A percentile compares a stretch with the other conserved stretches of the same genome.
Conservation (phyloP, 2,329 filamentous ascomycete species). For the Lasiodiplodia sp. region DNA sequence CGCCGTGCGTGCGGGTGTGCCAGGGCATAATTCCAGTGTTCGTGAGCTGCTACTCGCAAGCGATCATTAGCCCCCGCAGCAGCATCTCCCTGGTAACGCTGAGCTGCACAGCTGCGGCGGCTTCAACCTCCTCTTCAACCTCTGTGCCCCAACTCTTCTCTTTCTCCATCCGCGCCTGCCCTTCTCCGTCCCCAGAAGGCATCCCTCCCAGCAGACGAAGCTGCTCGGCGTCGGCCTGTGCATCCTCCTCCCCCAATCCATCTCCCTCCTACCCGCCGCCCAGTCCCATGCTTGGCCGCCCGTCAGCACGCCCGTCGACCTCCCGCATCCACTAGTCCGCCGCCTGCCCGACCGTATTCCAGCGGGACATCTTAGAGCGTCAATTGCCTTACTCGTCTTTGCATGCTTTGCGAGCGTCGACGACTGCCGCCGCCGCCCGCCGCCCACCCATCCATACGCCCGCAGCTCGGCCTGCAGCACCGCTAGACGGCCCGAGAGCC, state of each 20-base stretch:
- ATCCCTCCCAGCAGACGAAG: slow-evolving; percentile 31
- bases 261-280: slow-evolving; percentile 36
- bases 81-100: slow-evolving; percentile 34
- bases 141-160: slow-evolving; percentile 36
- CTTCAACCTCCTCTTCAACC: slow-evolving; percentile 45
- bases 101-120: slow-evolving; percentile 40
- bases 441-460: slow-evolving; percentile 20
- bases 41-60: slow-evolving; percentile 32
- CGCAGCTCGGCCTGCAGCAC: slow-evolving; percentile 4
- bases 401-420: slow-evolving; percentile 21
- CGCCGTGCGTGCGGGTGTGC: slow-evolving; percentile 24
- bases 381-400: slow-evolving; percentile 25
- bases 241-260: slow-evolving; percentile 35
- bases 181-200: slow-evolving; percentile 51
- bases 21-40: slow-evolving; percentile 31
- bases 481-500: slow-evolving; percentile 24
- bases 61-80: slow-evolving; percentile 38
- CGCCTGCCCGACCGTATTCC: slow-evolving; percentile 12
- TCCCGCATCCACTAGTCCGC: slow-evolving; percentile 10
- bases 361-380: slow-evolving; percentile 22
- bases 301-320: slow-evolving; percentile 33
- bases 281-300: slow-evolving; percentile 34
- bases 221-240: slow-evolving; percentile 35
- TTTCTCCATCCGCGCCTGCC: slow-evolving; percentile 37
- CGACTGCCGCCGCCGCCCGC: slow-evolving; percentile 10